Percentiles rank a stretch among this genome's conserved stretches.
phyloP scores from a whole-genome alignment of 805 yeast species.

The Monosporozyma aquatica region DNA sequence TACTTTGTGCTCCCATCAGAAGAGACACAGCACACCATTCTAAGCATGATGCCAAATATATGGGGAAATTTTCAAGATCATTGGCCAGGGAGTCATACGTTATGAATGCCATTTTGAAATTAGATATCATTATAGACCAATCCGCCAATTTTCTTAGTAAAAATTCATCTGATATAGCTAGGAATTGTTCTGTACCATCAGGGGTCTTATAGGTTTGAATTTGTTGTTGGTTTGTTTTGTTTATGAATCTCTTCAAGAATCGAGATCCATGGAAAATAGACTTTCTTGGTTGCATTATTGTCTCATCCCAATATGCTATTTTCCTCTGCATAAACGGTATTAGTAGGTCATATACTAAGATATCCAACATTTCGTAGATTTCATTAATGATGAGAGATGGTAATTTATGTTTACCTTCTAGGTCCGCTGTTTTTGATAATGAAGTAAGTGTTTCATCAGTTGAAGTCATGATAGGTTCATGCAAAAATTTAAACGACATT shows the following conservation, averaged over 20 bases:
- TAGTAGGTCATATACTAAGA: conserved; percentile 18
- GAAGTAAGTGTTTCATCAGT: conserved; percentile 18
- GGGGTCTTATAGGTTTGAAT: conserved; percentile 28
- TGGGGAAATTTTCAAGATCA: conserved; percentile 53
- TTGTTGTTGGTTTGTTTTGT: conserved; percentile 14
- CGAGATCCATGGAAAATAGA: conserved; percentile 62
- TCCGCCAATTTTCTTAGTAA: conserved; percentile 78
- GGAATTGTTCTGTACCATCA: conserved; percentile 47
- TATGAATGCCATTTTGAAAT: conserved; percentile 73
- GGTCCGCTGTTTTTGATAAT: conserved; percentile 6
- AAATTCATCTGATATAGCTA: conserved; percentile 58
- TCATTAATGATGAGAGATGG: conserved; percentile 16
- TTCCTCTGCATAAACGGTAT: conserved; percentile 82
- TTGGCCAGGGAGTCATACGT: conserved; percentile 76
- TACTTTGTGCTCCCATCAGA: conserved; percentile 44
- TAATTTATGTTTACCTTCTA: conserved; percentile 6
- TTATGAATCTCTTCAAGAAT: conserved; percentile 40
- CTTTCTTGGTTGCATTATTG: conserved; percentile 62
- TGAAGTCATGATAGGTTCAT: conserved; percentile 28
- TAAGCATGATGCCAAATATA: conserved; percentile 58
- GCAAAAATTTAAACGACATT: conserved; percentile 11
- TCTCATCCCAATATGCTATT: conserved; percentile 79
- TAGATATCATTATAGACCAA: conserved; percentile 85
- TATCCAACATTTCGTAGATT: conserved; percentile 22
- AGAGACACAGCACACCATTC: conserved; percentile 77